A percentile compares a stretch with the other conserved stretches of the same genome.
phyloP scores from a whole-genome alignment of 176 grass and related monocot species.

The Bothriochloa decipiens region DNA sequence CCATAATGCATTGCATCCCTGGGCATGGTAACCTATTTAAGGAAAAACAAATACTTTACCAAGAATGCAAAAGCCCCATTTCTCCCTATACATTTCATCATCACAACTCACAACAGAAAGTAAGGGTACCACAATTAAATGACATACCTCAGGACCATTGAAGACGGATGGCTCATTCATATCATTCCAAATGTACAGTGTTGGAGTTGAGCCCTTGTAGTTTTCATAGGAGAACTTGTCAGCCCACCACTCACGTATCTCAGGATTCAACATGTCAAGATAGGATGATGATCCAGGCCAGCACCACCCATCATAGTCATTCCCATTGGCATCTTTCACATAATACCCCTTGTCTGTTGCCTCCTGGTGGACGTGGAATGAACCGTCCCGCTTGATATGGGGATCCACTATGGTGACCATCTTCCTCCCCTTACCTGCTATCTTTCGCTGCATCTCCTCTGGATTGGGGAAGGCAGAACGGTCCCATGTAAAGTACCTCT shows the following conservation, averaged over 20 bases:
- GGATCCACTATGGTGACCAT: slow-evolving; percentile 98
- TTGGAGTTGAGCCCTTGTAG: slow-evolving; percentile 86
- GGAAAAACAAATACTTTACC: slow-evolving; percentile 7
- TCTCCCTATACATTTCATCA: not conserved
- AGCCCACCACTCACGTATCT: slow-evolving; percentile 93
- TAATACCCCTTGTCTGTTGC: slow-evolving; percentile 88
- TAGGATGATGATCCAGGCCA: slow-evolving; percentile 94
- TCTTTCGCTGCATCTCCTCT: slow-evolving; percentile 73
- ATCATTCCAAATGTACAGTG: slow-evolving; percentile 92
- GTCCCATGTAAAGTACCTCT: slow-evolving; percentile 94
- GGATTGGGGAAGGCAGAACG: slow-evolving; percentile 66
- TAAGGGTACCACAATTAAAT: not conserved
- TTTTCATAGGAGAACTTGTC: slow-evolving; percentile 78
- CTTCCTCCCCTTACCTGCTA: slow-evolving; percentile 79
- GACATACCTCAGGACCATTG: slow-evolving; percentile 91
- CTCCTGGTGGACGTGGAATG: slow-evolving; percentile 72
- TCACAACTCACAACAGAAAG: slow-evolving; percentile 10
- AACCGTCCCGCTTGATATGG: slow-evolving; percentile 86
- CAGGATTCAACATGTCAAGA: slow-evolving; percentile 86
- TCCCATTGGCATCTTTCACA: slow-evolving; percentile 80
- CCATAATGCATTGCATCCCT: slow-evolving; percentile 87
- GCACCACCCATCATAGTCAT: slow-evolving; percentile 92
- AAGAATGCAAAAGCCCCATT: slow-evolving; percentile 6
- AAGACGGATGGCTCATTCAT: slow-evolving; percentile 99
- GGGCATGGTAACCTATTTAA: slow-evolving; percentile 90